Conservation (phyloP, 768 basidiomycete genomes). For the Punctularia strigosozonata region DNA sequence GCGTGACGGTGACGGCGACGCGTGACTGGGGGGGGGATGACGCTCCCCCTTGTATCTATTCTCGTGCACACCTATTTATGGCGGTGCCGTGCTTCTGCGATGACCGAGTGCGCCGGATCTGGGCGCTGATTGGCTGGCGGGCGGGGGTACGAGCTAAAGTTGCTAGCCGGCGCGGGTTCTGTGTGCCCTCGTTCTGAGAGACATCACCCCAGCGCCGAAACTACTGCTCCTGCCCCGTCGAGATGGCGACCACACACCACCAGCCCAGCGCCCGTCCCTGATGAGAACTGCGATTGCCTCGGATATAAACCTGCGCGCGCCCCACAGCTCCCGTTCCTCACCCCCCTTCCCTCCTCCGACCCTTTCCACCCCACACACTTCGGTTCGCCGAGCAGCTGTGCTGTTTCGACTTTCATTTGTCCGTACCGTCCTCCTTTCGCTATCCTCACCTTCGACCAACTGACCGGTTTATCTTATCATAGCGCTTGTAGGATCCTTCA, state of each 20-base stretch:
- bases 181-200: neutral
- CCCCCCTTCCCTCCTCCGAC: conserved; percentile 12
- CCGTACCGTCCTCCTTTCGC: conserved; percentile 2
- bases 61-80: neutral
- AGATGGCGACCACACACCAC: neutral
- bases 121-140: too few species aligned
- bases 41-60: neutral
- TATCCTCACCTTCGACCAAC: neutral
- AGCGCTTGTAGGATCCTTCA: conserved; percentile 16
- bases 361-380: conserved; percentile 14
- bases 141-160: too few species aligned
- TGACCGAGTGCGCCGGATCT: neutral
- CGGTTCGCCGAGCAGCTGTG: conserved; percentile 37
- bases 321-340: conserved; percentile 1
- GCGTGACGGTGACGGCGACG: too few species aligned
- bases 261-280: neutral
- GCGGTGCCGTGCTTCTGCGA: neutral
- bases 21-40: too few species aligned
- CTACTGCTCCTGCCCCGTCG: neutral
- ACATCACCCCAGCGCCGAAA: neutral
- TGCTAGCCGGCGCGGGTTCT: neutral
- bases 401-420: conserved; percentile 26
- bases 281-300: too few species aligned
- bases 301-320: conserved; percentile 4
- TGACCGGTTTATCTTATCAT: conserved; percentile 18